Conservation (phyloP, 352 stramenopile genomes). For the Pythium pyrilobum region DNA sequence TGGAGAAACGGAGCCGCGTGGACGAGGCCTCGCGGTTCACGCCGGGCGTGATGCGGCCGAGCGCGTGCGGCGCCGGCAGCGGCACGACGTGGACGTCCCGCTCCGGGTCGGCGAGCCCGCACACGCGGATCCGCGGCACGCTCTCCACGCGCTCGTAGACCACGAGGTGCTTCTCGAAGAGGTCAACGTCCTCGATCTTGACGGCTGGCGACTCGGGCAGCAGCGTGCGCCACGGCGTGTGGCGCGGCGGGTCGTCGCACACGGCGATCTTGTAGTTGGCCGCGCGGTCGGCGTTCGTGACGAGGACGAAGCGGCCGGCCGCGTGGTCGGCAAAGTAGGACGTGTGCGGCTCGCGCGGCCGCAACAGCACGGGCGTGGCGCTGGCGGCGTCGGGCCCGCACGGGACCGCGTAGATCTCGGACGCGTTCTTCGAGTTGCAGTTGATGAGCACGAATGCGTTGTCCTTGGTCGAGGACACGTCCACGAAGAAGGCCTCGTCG, state of each 20-base stretch:
- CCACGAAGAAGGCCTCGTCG: slow-evolving; percentile 76
- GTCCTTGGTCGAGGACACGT: slow-evolving; percentile 84
- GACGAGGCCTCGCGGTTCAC: slow-evolving; percentile 77
- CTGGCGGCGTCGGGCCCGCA: background rate
- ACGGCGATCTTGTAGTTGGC: slow-evolving; percentile 76
- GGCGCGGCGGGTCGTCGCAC: slow-evolving; percentile 4
- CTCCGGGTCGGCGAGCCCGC: slow-evolving; percentile 33
- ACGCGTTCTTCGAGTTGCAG: slow-evolving; percentile 84
- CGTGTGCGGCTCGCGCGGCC: slow-evolving; percentile 42
- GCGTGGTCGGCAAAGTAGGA: slow-evolving; percentile 86
- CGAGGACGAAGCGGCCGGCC: slow-evolving; percentile 59
- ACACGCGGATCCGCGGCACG: slow-evolving; percentile 70
- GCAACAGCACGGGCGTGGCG: slow-evolving; percentile 26
- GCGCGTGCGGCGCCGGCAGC: slow-evolving; percentile 47
- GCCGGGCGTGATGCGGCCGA: slow-evolving; percentile 59
- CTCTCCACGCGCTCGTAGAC: slow-evolving; percentile 76
- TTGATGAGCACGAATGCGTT: slow-evolving; percentile 76
- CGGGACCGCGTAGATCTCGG: slow-evolving; percentile 66
- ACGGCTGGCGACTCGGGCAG: slow-evolving; percentile 51
- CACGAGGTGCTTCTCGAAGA: slow-evolving; percentile 76
- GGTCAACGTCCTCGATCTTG: slow-evolving; percentile 87
- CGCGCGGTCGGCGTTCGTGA: slow-evolving; percentile 72
- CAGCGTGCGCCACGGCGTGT: slow-evolving; percentile 35
- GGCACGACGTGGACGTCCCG: slow-evolving; percentile 38
- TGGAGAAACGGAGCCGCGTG: slow-evolving; percentile 55